Base-by-base conservation (phyloP, 1,284 basidiomycete species). In the Ceratobasidium sp. region DNA sequence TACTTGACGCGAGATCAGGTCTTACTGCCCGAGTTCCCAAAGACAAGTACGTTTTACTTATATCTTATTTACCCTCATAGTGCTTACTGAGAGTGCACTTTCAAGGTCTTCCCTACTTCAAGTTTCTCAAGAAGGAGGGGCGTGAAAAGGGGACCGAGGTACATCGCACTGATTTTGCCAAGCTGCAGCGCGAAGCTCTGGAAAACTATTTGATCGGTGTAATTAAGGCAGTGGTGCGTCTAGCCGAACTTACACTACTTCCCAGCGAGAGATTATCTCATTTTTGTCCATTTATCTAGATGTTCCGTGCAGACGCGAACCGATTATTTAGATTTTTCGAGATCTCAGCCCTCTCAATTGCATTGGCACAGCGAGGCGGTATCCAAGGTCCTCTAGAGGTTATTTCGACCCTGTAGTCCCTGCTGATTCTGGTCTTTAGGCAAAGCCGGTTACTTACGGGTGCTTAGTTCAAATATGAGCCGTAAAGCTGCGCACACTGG, bases 271-370 rank as follows among this genome's bases (percentile, higher is more conserved):
- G 17, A 17, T n/a, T 65, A 20, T 26, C 77, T 52, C 79, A 78
- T 74, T 42, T 38, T 17, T 77, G 33, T 44, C 67, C 54, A 12
- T 50, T n/a, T 54, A 17, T 13, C n/a, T 80, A 98, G 95, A 98
- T 99, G 94, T 99, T 99, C 86, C 94, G 96, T 81, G 95, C 97
- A 0, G 92, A 96, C 61, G 92, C 96, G 0, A 99, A 99, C 82
- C 91, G 97, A 33, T 86, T 99, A 0, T 93, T 94, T 79, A 92
- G 92, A n/a, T 99, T 99, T 85, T 90, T 99, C 76, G 98, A 99
- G 84, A 90, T 99, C 65, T 97, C 95, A 65, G 93, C 96, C 0
- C 87, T 99, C 40, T 97, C 94, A 1, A 91, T 99, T 74, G 86
- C 91, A 6, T 89, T 97, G 7, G 95, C 96, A 0, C 93, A 91